Base-by-base conservation (phyloP, 2,329 filamentous ascomycete species). In the Fusarium neocosmosporiellum region DNA sequence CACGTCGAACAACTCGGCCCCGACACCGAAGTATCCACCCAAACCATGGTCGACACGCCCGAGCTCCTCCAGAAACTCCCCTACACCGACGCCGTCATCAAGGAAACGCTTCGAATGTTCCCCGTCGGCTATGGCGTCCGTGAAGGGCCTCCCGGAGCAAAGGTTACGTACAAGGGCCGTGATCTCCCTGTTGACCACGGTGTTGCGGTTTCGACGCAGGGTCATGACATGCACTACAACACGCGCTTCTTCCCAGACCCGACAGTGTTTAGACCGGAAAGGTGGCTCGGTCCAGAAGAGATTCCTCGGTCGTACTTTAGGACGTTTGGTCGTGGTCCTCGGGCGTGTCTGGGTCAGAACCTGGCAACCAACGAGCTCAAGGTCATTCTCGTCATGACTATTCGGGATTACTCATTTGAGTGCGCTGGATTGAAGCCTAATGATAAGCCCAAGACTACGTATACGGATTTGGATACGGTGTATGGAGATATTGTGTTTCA, bases 261-360 rank as follows among this genome's bases (percentile, higher is more conserved):
- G 0, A 53, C 53, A 1, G 13, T 7, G 10, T 74, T 74, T 11
- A 50, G 10, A 0, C 68, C 71, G 0, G 71, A 71, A 22, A 5
- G 71, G 13, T 74, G 72, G 72, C 18, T 74, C 0, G 24, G 18
- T 10, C 13, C 48, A 1, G 59, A 72, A 2, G 71, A 69, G 27
- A 16, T 62, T 13, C 37, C 57, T 4, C 18, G 24, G 5, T 55
- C 39, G 3, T 67, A 63, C 33, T 78, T 76, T 58, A 62, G 77
- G 10, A 62, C 83, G 0, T 86, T 86, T 63, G 81, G 84, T 39
- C 67, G 77, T 7, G 84, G 84, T 0, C 78, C 80, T 1, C 70
- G 82, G 5, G 76, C 74, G 5, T 85, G 83, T 61, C 77, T 82
- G 22, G 82, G 82, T 0, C 79, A 83, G 72, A 78, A 78, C 24